These are phyloP conservation scores for Podospora anserina DNA, from an alignment of 495 filamentous ascomycete species.

Conservation along the genomic window DNA sequence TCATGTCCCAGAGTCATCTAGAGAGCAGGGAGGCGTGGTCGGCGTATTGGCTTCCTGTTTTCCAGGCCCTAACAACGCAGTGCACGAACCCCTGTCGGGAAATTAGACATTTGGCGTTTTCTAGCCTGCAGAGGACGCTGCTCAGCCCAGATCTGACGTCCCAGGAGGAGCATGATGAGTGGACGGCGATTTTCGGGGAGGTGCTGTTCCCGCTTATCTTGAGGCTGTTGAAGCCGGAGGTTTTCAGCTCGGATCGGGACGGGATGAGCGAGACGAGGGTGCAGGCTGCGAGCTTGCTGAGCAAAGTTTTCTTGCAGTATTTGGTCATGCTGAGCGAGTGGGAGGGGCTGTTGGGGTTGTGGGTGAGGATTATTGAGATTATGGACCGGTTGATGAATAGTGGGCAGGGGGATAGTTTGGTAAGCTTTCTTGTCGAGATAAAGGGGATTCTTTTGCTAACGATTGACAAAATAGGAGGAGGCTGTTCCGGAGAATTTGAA, in stretches of 20 bases:
- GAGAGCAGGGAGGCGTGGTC: conserved; percentile 91
- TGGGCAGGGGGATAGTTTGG: conserved; percentile 84
- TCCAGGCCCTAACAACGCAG: conserved; percentile 80
- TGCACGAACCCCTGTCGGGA: conserved; percentile 94
- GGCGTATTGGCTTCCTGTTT: conserved; percentile 96
- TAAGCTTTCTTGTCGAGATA: conserved; percentile 45
- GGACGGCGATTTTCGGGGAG: conserved; percentile 91
- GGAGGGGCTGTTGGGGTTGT: conserved; percentile 90
- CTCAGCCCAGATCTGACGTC: conserved; percentile 75
- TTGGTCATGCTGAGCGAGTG: conserved; percentile 77
- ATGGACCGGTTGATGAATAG: conserved; percentile 97
- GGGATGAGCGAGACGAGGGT: conserved; percentile 97
- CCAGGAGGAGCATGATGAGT: conserved; percentile 70
- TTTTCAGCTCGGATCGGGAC: conserved; percentile 84
- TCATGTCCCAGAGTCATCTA: conserved; percentile 90
- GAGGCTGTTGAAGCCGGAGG: conserved; percentile 87
- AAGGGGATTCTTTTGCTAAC: conserved; percentile 19
- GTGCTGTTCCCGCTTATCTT: conserved; percentile 93
- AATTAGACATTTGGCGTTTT: conserved; percentile 82
- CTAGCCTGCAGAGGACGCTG: conserved; percentile 81
- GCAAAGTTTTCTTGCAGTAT: conserved; percentile 94
- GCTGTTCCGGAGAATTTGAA: conserved; percentile 94
- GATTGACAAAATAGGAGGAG: conserved; percentile 63
- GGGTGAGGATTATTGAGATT: conserved; percentile 88
- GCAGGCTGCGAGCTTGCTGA: conserved; percentile 84